Evolutionary conservation across 2,329 filamentous ascomycete genomes (phyloP).

Genomic region (Epichloe typhina): DNA sequence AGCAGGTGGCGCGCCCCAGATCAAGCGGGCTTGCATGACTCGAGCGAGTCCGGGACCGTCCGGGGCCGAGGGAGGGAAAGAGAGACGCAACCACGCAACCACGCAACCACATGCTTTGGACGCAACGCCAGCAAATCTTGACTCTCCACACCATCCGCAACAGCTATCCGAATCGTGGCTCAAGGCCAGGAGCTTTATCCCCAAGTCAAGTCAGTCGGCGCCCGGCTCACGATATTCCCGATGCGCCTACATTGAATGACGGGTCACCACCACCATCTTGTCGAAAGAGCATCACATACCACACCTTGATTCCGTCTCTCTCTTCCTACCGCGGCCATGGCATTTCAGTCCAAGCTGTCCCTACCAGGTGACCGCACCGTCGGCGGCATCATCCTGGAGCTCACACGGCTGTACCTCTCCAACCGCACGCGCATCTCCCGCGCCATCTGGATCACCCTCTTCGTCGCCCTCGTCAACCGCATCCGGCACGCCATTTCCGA

Average conservation of each 20-base stretch:
- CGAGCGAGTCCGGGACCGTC: too few species aligned
- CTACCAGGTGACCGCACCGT: conserved; percentile 49
- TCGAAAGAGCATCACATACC: too few species aligned
- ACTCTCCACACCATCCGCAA: neutral
- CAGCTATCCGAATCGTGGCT: neutral
- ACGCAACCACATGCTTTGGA: neutral
- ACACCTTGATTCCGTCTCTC: too few species aligned
- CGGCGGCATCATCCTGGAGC: conserved; percentile 48
- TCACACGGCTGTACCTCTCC: conserved; percentile 61
- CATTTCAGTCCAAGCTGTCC: conserved; percentile 59
- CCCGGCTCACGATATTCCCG: too few species aligned
- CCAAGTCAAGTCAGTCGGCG: too few species aligned
- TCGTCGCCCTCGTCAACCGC: conserved; percentile 70
- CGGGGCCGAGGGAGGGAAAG: neutral
- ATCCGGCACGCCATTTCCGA: conserved; percentile 85
- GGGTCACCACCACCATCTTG: too few species aligned
- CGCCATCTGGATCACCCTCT: conserved; percentile 69
- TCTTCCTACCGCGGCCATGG: conserved; percentile 37
- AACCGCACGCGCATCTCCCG: conserved; percentile 75
- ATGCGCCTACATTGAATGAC: too few species aligned
- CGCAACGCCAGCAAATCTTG: neutral
- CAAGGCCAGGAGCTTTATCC: too few species aligned
- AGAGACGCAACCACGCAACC: neutral
- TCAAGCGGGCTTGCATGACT: neutral
- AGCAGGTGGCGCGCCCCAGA: neutral